phyloP scores from a whole-genome alignment of 208 protist species.

The Blechomonas ayalai region DNA sequence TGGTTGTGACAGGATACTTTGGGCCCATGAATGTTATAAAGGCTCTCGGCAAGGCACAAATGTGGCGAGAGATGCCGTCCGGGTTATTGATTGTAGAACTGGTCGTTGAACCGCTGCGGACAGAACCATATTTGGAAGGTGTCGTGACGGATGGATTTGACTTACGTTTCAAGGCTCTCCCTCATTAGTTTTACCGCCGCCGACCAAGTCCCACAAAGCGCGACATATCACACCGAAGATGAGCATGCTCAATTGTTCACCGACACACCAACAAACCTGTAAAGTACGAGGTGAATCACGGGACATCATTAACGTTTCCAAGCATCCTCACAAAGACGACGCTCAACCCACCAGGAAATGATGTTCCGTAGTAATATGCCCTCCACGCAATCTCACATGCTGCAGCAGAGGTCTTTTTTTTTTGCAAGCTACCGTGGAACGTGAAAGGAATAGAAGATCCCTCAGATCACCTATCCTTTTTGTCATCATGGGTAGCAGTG shows the following conservation, averaged over 20 bases:
- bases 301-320: too few species aligned
- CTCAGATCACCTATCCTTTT: too few species aligned
- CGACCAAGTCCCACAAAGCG: neutral
- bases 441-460: too few species aligned
- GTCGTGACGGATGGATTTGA: conserved; percentile 28
- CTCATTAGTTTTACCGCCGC: neutral
- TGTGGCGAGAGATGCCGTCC: conserved; percentile 43
- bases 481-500: too few species aligned
- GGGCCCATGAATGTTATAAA: conserved; percentile 18
- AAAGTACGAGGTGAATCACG: too few species aligned
- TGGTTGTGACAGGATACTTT: conserved; percentile 40
- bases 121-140: conserved; percentile 26
- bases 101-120: conserved; percentile 22
- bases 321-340: too few species aligned
- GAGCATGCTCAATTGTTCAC: neutral
- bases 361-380: too few species aligned
- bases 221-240: neutral
- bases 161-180: conserved; percentile 25
- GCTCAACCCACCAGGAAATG: too few species aligned
- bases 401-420: too few species aligned
- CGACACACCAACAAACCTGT: neutral
- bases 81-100: conserved; percentile 28
- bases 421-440: too few species aligned
- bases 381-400: too few species aligned
- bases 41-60: conserved; percentile 16